Percentiles rank a stretch among this genome's conserved stretches.
These are phyloP conservation scores for Penicillium antarcticum DNA, from an alignment of 495 filamentous ascomycete genomes.

Conservation along the genomic window DNA sequence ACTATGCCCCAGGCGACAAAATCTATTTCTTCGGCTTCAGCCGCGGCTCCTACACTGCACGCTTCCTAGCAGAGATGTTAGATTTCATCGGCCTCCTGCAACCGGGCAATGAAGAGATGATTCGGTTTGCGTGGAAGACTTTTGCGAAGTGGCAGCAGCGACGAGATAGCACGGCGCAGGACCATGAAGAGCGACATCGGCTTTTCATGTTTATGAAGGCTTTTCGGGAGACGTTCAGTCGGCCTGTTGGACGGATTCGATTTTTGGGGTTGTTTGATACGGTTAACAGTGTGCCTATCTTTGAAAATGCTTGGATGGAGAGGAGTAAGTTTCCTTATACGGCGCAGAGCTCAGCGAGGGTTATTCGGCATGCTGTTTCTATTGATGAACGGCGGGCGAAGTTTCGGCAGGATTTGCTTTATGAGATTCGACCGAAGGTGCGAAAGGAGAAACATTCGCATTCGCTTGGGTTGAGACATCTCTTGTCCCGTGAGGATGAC, in stretches of 20 bases:
- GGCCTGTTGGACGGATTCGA: constrained; percentile 66
- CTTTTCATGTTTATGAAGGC: constrained; percentile 77
- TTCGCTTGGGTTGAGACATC: constrained; percentile 15
- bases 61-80: constrained; percentile 84
- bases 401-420: constrained; percentile 68
- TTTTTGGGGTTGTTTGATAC: constrained; percentile 49
- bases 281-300: constrained; percentile 78
- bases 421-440: constrained; percentile 43
- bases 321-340: constrained; percentile 80
- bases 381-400: constrained; percentile 77
- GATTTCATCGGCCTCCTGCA: constrained; percentile 77
- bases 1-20: constrained; percentile 75
- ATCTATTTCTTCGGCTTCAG: constrained; percentile 84
- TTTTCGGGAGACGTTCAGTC: constrained; percentile 81
- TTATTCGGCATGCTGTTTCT: constrained; percentile 68
- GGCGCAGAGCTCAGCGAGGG: constrained; percentile 69
- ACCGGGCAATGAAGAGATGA: constrained; percentile 83
- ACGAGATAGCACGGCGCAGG: constrained; percentile 49
- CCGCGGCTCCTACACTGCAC: constrained; percentile 79
- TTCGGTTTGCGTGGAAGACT: constrained; percentile 82
- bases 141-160: constrained; percentile 83
- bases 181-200: constrained; percentile 57
- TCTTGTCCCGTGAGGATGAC: constrained; percentile 7
- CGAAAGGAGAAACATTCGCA: constrained; percentile 21
- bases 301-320: constrained; percentile 85